A percentile compares a stretch with the other conserved stretches of the same genome.
Evolutionary conservation across 2,329 filamentous ascomycete genomes (phyloP).

Genomic region (Botryotinia calthae): DNA sequence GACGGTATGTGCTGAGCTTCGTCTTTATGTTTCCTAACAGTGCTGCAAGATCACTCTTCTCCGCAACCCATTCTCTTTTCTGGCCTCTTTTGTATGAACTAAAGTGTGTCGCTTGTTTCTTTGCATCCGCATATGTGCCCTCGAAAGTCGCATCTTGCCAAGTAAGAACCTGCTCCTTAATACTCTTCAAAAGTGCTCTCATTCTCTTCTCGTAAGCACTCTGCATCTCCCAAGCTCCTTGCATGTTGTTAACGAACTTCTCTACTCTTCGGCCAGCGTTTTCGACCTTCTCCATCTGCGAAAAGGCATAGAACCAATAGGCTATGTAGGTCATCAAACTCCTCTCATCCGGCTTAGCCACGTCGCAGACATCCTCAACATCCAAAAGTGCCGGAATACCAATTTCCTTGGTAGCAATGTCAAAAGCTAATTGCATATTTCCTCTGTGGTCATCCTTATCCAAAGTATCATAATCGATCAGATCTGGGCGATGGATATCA

Average conservation of each 20-base stretch:
- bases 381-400: slow-evolving; percentile 94
- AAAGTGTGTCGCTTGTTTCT: slow-evolving; percentile 79
- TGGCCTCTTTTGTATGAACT: slow-evolving; percentile 84
- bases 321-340: slow-evolving; percentile 99
- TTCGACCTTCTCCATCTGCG: slow-evolving; percentile 97
- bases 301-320: slow-evolving; percentile 99
- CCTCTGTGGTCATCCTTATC: slow-evolving; percentile 93
- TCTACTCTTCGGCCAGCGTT: slow-evolving; percentile 94
- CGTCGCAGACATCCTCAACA: slow-evolving; percentile 97
- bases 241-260: slow-evolving; percentile 99
- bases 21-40: slow-evolving; percentile 98
- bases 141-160: slow-evolving; percentile 84
- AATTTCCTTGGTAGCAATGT: slow-evolving; percentile 93
- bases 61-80: slow-evolving; percentile 94
- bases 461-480: slow-evolving; percentile 93
- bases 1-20: slow-evolving; percentile 89
- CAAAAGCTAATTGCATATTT: slow-evolving; percentile 98
- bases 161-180: slow-evolving; percentile 66
- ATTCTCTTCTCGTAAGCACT: slow-evolving; percentile 91
- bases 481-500: slow-evolving; percentile 93
- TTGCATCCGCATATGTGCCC: slow-evolving; percentile 89
- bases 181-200: slow-evolving; percentile 73
- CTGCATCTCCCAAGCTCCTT: slow-evolving; percentile 99
- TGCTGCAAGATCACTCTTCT: slow-evolving; percentile 93
- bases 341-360: slow-evolving; percentile 91